A percentile compares a stretch with the other conserved stretches of the same genome.
These are phyloP conservation scores for Boletus rubroflammeus DNA, from an alignment of 768 basidiomycete species.

Conservation along the genomic window DNA sequence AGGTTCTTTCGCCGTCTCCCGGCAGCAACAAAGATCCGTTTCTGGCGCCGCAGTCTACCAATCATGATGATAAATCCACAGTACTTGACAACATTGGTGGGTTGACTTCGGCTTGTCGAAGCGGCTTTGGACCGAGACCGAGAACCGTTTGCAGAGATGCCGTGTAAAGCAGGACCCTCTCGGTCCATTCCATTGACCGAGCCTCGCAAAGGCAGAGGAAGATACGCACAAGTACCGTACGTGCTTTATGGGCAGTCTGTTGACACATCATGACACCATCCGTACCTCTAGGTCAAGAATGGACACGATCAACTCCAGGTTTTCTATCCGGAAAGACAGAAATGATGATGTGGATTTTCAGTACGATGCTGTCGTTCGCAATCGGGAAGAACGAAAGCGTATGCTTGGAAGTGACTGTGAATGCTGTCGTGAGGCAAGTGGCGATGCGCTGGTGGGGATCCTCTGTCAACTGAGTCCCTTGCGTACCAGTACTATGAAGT, in stretches of 20 bases:
- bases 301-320: conserved; percentile 58
- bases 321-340: conserved; percentile 57
- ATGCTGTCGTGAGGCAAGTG: conserved; percentile 69
- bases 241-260: conserved; percentile 9
- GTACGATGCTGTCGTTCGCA: conserved; percentile 75
- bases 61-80: neutral
- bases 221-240: conserved; percentile 47
- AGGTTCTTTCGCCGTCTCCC: conserved; percentile 3
- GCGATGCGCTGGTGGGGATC: neutral
- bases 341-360: conserved; percentile 68
- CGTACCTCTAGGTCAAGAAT: conserved; percentile 23
- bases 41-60: neutral
- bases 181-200: conserved; percentile 12
- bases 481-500: conserved; percentile 69
- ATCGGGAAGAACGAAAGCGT: conserved; percentile 54
- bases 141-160: conserved; percentile 9
- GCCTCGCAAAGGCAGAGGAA: conserved; percentile 52
- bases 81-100: conserved; percentile 8
- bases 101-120: neutral
- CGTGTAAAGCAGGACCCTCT: conserved; percentile 11
- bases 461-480: neutral
- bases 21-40: conserved; percentile 10
- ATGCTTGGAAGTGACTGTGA: conserved; percentile 81
- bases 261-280: neutral
- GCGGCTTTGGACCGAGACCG: neutral